Conservation (phyloP, 495 filamentous ascomycete species). For the Trichoderma gamsii region DNA sequence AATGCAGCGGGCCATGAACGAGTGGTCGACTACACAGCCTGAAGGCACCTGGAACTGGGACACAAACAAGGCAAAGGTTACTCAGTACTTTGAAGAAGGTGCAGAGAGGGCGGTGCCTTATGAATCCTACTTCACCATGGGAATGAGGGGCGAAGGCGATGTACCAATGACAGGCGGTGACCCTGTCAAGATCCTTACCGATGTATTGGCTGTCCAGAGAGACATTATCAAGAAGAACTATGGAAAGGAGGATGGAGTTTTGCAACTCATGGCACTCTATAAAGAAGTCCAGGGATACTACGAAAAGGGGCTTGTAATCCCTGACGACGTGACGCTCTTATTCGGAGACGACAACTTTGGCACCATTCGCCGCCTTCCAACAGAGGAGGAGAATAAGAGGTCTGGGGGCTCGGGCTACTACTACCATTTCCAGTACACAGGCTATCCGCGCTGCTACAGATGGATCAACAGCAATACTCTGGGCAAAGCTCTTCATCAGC, state of each 20-base stretch:
- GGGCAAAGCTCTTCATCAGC: conserved; percentile 57
- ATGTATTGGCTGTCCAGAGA: conserved; percentile 53
- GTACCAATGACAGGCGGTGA: conserved; percentile 50
- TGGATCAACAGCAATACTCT: conserved; percentile 69
- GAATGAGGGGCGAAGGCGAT: conserved; percentile 68
- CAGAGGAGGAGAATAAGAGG: conserved; percentile 53
- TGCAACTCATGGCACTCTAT: conserved; percentile 68
- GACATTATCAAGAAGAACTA: conserved; percentile 51
- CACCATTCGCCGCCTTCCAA: conserved; percentile 59
- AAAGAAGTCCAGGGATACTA: conserved; percentile 67
- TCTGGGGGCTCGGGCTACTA: conserved; percentile 67
- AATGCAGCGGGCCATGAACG: conserved; percentile 65
- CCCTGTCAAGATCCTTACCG: conserved; percentile 46
- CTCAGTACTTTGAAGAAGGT: conserved; percentile 61
- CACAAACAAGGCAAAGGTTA: conserved; percentile 58
- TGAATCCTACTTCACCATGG: conserved; percentile 60
- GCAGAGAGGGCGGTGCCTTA: conserved; percentile 58
- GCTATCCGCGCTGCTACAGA: conserved; percentile 58
- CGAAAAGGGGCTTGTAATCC: conserved; percentile 56
- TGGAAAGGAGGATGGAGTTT: conserved; percentile 49
- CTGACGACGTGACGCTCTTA: conserved; percentile 66
- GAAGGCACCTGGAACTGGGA: conserved; percentile 60
- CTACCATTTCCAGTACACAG: conserved; percentile 72
- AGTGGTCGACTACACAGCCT: conserved; percentile 53
- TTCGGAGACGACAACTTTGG: conserved; percentile 77